These are phyloP conservation scores for Pseudogymnoascus sp. DNA, from an alignment of 2,329 filamentous ascomycete genomes.

Conservation along the genomic window DNA sequence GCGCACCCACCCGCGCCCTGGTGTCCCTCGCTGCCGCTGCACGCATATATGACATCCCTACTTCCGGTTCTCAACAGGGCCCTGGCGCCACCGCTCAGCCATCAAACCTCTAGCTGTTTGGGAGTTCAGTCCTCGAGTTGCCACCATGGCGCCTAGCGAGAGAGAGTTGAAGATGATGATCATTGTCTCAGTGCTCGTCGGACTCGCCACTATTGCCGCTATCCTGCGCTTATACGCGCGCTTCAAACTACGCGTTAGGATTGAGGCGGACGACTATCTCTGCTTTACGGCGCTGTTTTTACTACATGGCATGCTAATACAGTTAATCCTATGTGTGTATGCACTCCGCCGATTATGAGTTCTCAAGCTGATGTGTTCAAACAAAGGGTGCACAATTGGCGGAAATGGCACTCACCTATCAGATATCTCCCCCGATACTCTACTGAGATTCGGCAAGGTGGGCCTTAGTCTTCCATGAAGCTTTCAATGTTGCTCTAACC, in stretches of 20 bases:
- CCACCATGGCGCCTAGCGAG: constrained; percentile 1
- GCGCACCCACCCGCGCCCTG: background rate
- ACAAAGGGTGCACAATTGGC: background rate
- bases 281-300: background rate
- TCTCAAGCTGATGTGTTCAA: background rate
- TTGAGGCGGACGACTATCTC: constrained; percentile 1
- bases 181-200: background rate
- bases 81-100: background rate
- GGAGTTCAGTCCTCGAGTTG: background rate
- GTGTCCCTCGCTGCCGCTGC: background rate
- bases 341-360: background rate
- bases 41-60: constrained; percentile 3
- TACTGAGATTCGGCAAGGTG: background rate
- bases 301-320: background rate
- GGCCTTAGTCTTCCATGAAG: background rate
- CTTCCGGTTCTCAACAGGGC: background rate
- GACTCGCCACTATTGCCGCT: background rate
- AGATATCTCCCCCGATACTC: background rate
- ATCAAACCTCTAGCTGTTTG: background rate
- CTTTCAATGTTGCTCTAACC: background rate
- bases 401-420: background rate
- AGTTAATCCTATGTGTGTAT: background rate
- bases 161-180: background rate
- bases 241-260: background rate
- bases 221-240: background rate